Conservation (phyloP, 768 basidiomycete species). For the Psilocybe subaeruginosa region DNA sequence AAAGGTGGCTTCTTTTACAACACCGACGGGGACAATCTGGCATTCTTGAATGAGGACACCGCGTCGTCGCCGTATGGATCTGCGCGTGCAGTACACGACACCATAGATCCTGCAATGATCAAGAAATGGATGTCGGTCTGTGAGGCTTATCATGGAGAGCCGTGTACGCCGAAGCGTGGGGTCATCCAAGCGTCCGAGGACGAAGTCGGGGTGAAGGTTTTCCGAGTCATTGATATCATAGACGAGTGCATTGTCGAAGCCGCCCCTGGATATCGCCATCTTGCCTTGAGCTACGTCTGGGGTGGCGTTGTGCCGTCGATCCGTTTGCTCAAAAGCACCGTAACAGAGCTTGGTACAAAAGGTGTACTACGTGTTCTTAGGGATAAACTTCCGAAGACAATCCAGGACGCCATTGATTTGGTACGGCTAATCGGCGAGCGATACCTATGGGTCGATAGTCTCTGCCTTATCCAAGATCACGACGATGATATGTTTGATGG, state of each 20-base stretch:
- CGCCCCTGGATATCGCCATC: not conserved
- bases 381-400: not conserved
- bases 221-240: constrained; percentile 1
- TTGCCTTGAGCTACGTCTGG: constrained; percentile 9
- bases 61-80: not conserved
- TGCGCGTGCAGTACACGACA: not conserved
- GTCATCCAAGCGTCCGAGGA: not conserved
- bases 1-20: not conserved
- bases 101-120: not conserved
- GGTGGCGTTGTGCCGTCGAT: not conserved
- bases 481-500: constrained; percentile 8
- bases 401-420: constrained; percentile 6
- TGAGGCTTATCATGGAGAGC: not conserved
- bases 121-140: constrained; percentile 5
- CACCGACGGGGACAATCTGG: not conserved
- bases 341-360: not conserved
- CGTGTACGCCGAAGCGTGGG: not conserved
- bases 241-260: constrained; percentile 1
- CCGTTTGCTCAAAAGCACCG: not conserved
- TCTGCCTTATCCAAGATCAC: constrained; percentile 7
- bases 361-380: not conserved
- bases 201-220: not conserved
- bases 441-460: constrained; percentile 11
- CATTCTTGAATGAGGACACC: constrained; percentile 3
- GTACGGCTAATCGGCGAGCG: constrained; percentile 2